These are phyloP conservation scores for Areca catechu DNA, from an alignment of 176 grass and related monocot species.

Conservation along the genomic window DNA sequence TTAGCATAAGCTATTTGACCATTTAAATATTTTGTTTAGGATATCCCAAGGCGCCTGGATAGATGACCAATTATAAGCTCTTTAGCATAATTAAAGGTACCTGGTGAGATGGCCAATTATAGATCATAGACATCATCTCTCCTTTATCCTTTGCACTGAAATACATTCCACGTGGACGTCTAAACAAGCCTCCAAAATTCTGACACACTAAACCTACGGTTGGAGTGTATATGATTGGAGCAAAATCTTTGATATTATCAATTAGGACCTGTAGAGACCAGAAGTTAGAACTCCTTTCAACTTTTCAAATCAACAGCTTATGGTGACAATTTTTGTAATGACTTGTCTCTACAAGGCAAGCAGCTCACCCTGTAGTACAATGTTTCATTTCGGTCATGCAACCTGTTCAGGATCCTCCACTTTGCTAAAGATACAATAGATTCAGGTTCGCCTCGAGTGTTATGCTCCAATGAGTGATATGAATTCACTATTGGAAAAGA, in stretches of 20 bases:
- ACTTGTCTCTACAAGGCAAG: not conserved
- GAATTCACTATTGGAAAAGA: constrained; percentile 50
- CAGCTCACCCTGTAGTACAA: constrained; percentile 88
- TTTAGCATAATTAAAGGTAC: constrained; percentile 11
- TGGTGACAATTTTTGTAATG: not conserved
- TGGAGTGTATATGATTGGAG: constrained; percentile 91
- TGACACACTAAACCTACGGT: constrained; percentile 91
- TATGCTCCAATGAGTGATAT: constrained; percentile 76
- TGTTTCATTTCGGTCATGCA: constrained; percentile 94
- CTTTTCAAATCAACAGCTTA: too few species aligned
- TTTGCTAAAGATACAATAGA: constrained; percentile 69
- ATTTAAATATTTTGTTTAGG: too few species aligned
- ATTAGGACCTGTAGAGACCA: constrained; percentile 67
- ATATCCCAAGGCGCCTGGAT: too few species aligned
- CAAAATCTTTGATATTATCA: constrained; percentile 97
- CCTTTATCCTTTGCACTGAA: constrained; percentile 96
- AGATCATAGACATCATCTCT: constrained; percentile 99
- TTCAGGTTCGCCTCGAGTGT: constrained; percentile 57
- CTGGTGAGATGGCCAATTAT: constrained; percentile 82
- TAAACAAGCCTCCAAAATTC: constrained; percentile 87
- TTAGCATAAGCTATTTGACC: too few species aligned
- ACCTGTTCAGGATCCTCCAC: constrained; percentile 96
- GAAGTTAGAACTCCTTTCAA: not conserved
- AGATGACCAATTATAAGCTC: too few species aligned
- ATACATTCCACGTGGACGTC: constrained; percentile 93